These are phyloP conservation scores for Lumnitzera littorea DNA, from an alignment of 345 rosid genomes.

Conservation along the genomic window DNA sequence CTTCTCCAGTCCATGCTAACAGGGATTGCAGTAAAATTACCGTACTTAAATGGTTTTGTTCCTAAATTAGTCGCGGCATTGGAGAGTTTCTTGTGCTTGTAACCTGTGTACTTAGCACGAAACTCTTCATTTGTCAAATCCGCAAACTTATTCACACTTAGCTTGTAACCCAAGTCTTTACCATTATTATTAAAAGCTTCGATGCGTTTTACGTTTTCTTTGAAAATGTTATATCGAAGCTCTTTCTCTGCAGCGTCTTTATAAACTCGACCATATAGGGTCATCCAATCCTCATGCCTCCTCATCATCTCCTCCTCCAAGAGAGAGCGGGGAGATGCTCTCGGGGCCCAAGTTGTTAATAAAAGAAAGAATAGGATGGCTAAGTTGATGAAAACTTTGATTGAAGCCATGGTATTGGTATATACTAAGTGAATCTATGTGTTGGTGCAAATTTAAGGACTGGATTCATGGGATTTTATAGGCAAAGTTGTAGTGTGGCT, in stretches of 20 bases:
- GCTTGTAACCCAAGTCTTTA: conserved; percentile 20
- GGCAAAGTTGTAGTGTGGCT: too few relatives aligned
- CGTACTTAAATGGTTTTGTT: conserved; percentile 14
- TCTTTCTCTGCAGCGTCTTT: conserved; percentile 19
- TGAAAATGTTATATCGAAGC: conserved; percentile 29
- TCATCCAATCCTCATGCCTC: conserved; percentile 33
- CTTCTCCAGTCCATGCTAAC: conserved; percentile 1
- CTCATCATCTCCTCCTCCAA: conserved; percentile 23
- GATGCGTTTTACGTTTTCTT: conserved; percentile 30
- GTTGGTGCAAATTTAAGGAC: too few relatives aligned
- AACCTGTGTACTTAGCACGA: conserved; percentile 25
- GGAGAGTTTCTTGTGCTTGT: conserved; percentile 11
- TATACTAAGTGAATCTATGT: background rate
- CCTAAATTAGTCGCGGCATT: background rate
- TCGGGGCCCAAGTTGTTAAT: conserved; percentile 5
- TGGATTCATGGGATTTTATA: too few relatives aligned
- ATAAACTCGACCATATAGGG: conserved; percentile 25
- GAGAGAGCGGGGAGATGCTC: conserved; percentile 20
- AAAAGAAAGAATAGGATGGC: conserved; percentile 5
- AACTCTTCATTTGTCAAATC: conserved; percentile 48
- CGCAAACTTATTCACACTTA: conserved; percentile 34
- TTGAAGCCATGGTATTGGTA: conserved; percentile 5
- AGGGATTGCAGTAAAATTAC: conserved; percentile 20
- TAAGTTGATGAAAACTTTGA: background rate
- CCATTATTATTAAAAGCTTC: conserved; percentile 23